These are phyloP conservation scores for Colletotrichum chrysophilum DNA, from an alignment of 2,329 filamentous ascomycete species.

Conservation along the genomic window DNA sequence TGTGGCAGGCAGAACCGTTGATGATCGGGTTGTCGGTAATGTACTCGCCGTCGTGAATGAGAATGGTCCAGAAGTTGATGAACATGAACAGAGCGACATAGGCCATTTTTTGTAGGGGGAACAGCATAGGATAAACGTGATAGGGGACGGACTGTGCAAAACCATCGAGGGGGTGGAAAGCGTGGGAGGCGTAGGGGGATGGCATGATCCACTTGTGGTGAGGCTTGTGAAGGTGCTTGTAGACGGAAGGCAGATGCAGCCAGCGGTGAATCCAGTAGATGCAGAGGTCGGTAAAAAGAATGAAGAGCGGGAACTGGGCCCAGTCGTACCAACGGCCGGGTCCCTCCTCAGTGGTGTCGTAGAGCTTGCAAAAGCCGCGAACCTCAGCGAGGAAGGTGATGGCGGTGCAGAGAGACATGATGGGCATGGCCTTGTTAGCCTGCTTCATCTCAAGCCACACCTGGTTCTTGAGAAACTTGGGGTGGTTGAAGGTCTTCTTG, in stretches of 20 bases:
- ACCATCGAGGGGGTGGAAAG: conserved; percentile 94
- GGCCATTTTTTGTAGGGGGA: conserved; percentile 89
- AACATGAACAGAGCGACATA: conserved; percentile 88
- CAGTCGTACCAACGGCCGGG: conserved; percentile 80
- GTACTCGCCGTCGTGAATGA: conserved; percentile 97
- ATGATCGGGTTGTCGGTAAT: conserved; percentile 88
- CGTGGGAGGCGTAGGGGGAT: conserved; percentile 88
- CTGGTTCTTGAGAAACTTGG: conserved; percentile 95
- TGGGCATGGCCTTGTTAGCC: conserved; percentile 76
- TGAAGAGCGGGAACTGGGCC: conserved; percentile 86
- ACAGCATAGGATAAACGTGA: conserved; percentile 90
- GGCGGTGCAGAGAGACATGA: conserved; percentile 82
- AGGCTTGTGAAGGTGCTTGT: conserved; percentile 92
- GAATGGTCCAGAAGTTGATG: conserved; percentile 96
- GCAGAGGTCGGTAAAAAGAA: conserved; percentile 85
- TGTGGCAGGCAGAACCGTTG: conserved; percentile 93
- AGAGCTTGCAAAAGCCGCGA: conserved; percentile 84
- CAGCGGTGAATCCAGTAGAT: conserved; percentile 93
- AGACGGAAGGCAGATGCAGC: conserved; percentile 79
- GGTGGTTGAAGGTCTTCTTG: conserved; percentile 86
- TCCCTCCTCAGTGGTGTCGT: conserved; percentile 78
- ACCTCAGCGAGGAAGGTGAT: conserved; percentile 85
- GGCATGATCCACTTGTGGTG: conserved; percentile 99
- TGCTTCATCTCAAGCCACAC: conserved; percentile 85
- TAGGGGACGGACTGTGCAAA: conserved; percentile 90